Percentiles rank a stretch among this genome's conserved stretches.
phyloP scores from a whole-genome alignment of 768 basidiomycete species.

The Lactarius vividus region DNA sequence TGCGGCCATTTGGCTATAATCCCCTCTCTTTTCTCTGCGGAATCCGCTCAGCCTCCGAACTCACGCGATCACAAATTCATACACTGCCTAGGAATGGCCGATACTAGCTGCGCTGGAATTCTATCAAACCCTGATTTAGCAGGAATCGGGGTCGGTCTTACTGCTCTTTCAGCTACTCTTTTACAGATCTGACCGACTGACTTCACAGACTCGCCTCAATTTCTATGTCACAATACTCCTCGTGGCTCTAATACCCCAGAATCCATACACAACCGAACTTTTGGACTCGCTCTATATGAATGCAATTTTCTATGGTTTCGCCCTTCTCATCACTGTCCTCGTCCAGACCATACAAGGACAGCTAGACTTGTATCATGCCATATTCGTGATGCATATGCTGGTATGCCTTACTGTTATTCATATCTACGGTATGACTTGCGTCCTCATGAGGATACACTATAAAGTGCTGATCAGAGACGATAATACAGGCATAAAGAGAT shows the following conservation, averaged over 20 bases:
- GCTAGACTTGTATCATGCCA: conserved; percentile 2
- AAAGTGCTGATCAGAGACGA: background rate
- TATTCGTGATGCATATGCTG: conserved; percentile 1
- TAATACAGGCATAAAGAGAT: background rate
- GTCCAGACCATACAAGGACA: background rate
- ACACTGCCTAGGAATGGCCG: background rate
- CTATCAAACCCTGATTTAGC: background rate
- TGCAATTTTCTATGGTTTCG: background rate
- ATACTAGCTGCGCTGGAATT: background rate
- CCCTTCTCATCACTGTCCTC: background rate
- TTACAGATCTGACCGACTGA: background rate
- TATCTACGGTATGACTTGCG: background rate
- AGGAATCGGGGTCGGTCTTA: background rate
- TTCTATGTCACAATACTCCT: background rate
- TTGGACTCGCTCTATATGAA: background rate
- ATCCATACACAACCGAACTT: background rate
- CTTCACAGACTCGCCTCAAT: background rate
- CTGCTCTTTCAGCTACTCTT: background rate
- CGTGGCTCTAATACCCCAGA: background rate
- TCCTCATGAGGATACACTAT: background rate
- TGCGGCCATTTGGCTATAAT: background rate
- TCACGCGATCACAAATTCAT: background rate
- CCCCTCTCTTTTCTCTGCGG: background rate
- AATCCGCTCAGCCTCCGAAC: background rate
- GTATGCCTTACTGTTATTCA: background rate